Conservation (phyloP, 495 filamentous ascomycete species). For the Antarctomyces pellizariae region DNA sequence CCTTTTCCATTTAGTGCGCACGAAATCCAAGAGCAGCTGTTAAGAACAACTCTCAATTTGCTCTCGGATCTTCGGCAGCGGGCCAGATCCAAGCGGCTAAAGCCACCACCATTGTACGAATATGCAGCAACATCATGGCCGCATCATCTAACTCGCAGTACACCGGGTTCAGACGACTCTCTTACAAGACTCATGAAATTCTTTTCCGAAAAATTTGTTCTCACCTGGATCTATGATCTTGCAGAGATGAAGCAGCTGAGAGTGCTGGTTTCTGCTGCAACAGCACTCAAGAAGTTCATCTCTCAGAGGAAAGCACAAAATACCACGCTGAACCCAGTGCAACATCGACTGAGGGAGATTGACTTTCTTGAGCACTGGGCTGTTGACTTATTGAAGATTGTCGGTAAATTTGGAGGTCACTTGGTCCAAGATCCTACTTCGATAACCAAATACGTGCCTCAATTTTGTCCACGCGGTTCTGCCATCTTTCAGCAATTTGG, state of each 20-base stretch:
- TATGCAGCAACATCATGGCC: constrained; percentile 3
- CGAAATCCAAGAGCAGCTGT: too few species aligned
- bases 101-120: constrained; percentile 1
- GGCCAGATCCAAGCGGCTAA: too few species aligned
- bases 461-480: too few species aligned
- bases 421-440: constrained; percentile 1
- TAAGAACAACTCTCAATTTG: too few species aligned
- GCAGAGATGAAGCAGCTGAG: neutral
- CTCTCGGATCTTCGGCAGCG: too few species aligned
- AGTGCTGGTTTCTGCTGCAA: neutral
- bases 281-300: constrained; percentile 1
- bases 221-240: constrained; percentile 3
- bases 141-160: constrained; percentile 2
- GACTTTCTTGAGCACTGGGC: constrained; percentile 1
- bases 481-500: too few species aligned
- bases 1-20: neutral
- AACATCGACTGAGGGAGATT: too few species aligned
- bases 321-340: too few species aligned
- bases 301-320: neutral
- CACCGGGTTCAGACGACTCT: neutral
- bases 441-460: neutral
- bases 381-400: neutral
- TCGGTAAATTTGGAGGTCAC: constrained; percentile 1
- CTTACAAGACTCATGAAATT: neutral
- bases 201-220: constrained; percentile 1